Evolutionary conservation across 169 alveolate genomes (phyloP).

Genomic region (Eimeria acervulina): DNA sequence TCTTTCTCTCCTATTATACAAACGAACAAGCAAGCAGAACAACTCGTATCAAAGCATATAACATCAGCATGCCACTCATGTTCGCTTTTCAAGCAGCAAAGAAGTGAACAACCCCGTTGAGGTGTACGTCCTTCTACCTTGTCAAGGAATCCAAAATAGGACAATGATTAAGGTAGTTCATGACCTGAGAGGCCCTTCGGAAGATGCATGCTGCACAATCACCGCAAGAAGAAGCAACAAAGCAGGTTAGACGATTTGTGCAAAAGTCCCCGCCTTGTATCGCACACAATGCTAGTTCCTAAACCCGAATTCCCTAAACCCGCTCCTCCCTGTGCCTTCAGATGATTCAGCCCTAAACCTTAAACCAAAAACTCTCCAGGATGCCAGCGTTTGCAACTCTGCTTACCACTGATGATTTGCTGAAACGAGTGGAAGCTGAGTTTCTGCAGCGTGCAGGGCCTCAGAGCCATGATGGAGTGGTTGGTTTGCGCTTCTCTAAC

Average conservation of each 20-base stretch:
- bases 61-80: background rate
- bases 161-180: conserved; percentile 41
- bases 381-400: background rate
- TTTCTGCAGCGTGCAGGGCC: conserved; percentile 71
- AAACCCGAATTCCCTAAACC: background rate
- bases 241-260: background rate
- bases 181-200: conserved; percentile 67
- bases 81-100: background rate
- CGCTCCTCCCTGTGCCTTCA: too few species aligned
- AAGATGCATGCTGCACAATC: conserved; percentile 44
- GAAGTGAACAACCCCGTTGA: background rate
- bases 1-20: conserved; percentile 56
- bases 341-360: background rate
- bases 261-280: too few species aligned
- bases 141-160: conserved; percentile 76
- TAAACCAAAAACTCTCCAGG: background rate
- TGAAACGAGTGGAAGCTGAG: conserved; percentile 78
- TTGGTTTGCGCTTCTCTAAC: conserved; percentile 54
- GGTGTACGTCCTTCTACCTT: background rate
- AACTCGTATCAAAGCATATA: background rate
- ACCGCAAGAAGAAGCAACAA: background rate
- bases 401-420: conserved; percentile 55
- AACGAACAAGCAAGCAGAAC: background rate
- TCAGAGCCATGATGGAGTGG: conserved; percentile 60
- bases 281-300: background rate